Evolutionary conservation across 805 yeast species (phyloP).

Genomic region (Saccharomyces jurei): DNA sequence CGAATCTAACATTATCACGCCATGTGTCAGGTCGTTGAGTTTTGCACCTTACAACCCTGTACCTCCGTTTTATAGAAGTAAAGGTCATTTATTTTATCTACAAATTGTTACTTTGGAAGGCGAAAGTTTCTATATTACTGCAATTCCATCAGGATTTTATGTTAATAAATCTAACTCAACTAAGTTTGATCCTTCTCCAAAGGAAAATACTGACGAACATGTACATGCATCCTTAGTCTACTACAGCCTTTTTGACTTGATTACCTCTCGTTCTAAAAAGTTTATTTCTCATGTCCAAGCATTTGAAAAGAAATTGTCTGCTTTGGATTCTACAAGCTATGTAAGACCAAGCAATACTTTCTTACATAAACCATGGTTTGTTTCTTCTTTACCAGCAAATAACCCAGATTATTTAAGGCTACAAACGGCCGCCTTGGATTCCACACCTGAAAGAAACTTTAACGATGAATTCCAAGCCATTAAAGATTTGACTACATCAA

Average conservation of each 20-base stretch:
- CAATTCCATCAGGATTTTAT: slow-evolving; percentile 71
- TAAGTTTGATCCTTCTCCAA: slow-evolving; percentile 60
- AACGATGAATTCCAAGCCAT: slow-evolving; percentile 84
- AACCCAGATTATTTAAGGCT: slow-evolving; percentile 52
- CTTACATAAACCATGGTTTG: slow-evolving; percentile 71
- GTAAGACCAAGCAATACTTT: slow-evolving; percentile 53
- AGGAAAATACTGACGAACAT: slow-evolving; percentile 14
- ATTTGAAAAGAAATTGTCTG: slow-evolving; percentile 41
- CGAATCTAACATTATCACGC: slow-evolving; percentile 22
- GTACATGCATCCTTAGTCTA: slow-evolving; percentile 19
- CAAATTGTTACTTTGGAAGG: slow-evolving; percentile 72
- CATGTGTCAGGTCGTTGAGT: slow-evolving; percentile 49
- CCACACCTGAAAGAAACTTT: slow-evolving; percentile 59
- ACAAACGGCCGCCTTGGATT: slow-evolving; percentile 35
- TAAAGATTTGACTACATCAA: slow-evolving; percentile 55
- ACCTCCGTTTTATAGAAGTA: slow-evolving; percentile 48
- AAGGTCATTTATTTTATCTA: slow-evolving; percentile 78
- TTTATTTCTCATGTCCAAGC: slow-evolving; percentile 45
- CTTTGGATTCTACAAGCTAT: slow-evolving; percentile 45
- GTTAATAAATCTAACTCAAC: slow-evolving; percentile 61
- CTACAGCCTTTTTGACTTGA: slow-evolving; percentile 49
- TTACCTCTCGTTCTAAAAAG: slow-evolving; percentile 57
- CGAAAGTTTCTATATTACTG: slow-evolving; percentile 70
- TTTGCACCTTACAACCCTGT: slow-evolving; percentile 86
- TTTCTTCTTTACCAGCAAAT: slow-evolving; percentile 24